These are phyloP conservation scores for Rhodotorula sp. DNA, from an alignment of 1,284 basidiomycete species.

Conservation along the genomic window DNA sequence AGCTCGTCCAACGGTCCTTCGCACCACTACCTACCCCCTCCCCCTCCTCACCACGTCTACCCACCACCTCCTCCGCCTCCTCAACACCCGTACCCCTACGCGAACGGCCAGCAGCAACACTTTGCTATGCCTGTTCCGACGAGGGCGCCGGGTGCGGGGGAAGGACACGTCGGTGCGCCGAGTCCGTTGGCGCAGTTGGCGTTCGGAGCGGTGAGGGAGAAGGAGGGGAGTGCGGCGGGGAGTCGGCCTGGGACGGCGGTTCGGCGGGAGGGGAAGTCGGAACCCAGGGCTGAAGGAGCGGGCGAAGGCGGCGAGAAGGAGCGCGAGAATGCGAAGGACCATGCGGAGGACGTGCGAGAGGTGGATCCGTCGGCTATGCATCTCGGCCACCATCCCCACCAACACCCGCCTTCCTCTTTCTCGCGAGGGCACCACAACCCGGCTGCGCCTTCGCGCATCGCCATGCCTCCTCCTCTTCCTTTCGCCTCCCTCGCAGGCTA, in stretches of 20 bases:
- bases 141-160: background rate
- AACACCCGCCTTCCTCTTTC: background rate
- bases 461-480: slow-evolving; percentile 43
- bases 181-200: slow-evolving; percentile 6
- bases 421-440: slow-evolving; percentile 12
- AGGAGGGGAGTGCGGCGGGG: background rate
- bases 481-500: slow-evolving; percentile 28
- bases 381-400: background rate
- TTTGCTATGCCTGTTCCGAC: background rate
- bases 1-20: background rate
- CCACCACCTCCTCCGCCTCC: no score
- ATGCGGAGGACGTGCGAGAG: no score
- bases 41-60: no score
- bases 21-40: no score
- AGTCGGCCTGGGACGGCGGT: background rate
- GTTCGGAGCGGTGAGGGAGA: background rate
- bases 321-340: no score
- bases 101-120: background rate
- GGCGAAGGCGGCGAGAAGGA: background rate
- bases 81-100: background rate
- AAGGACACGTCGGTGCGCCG: background rate
- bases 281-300: background rate
- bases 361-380: background rate
- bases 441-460: slow-evolving; percentile 29
- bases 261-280: background rate